Conservation (phyloP, 345 rosid species). For the Anastatica hierochuntica region DNA sequence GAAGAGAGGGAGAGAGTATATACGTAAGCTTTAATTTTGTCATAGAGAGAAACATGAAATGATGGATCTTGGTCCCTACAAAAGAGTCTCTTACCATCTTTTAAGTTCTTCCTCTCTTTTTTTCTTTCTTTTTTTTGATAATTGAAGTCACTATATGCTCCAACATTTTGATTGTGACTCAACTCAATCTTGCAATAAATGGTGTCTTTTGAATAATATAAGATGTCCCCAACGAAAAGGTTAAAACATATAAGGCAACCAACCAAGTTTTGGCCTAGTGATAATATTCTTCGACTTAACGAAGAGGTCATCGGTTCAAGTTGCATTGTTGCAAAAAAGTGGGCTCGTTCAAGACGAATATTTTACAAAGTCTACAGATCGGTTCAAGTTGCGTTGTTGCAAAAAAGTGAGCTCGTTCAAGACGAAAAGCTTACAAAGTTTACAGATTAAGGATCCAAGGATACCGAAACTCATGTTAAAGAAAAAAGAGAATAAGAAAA, state of each 20-base stretch:
- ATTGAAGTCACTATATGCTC: constrained; percentile 24
- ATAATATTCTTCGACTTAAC: no score
- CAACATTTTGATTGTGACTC: constrained; percentile 22
- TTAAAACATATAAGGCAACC: neutral
- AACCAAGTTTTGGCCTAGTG: no score
- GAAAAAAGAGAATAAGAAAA: no score
- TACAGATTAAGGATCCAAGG: no score
- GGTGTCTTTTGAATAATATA: constrained; percentile 13
- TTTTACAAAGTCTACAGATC: no score
- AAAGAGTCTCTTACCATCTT: constrained; percentile 19
- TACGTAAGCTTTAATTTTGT: constrained; percentile 4
- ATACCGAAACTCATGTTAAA: no score
- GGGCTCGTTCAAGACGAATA: no score
- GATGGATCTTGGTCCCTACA: constrained; percentile 24
- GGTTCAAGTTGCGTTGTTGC: no score
- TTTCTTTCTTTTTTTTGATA: neutral
- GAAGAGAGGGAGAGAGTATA: neutral
- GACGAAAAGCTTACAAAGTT: no score
- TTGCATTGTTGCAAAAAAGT: no score
- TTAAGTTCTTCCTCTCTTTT: constrained; percentile 7
- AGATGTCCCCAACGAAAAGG: constrained; percentile 9
- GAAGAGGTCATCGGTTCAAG: no score
- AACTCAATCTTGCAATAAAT: constrained; percentile 19
- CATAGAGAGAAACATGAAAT: constrained; percentile 15
- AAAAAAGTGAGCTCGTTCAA: no score